Evolutionary conservation across 176 grass and related monocot genomes (phyloP), one percentile per base, ranked within the genome.

Genomic region (Musa itinerans): DNA sequence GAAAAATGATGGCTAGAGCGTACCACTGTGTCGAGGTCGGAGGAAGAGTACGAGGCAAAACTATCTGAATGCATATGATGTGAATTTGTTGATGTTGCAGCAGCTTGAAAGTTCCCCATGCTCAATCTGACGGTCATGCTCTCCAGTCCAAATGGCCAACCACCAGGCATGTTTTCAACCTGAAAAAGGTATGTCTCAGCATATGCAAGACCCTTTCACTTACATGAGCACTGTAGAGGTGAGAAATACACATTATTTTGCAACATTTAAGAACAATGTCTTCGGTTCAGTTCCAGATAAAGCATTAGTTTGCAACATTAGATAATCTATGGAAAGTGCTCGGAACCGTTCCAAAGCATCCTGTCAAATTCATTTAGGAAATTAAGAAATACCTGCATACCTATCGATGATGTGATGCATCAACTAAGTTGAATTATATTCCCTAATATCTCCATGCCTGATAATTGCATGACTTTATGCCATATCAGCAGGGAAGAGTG

Each of bases 41-140:
- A 66, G 4, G 63, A 66, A 27, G 63, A 15, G 25, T 66, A 66
- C 0, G 63, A 66, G 63, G 63, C 23, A 10, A 66, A 66, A 27
- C 63, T 66, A 29, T 66, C 63, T 66, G 63, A 66, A 66, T 66
- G 23, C 25, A 24, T 66, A 23, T 66, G 24, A 66, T 26, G 63
- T 66, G 63, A 66, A 29, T 66, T 66, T 27, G 63, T n/a, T 66
- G 63, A 3, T 24, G 25, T 29, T 66, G 63, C 25, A 14, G 24
- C 23, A 29, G 63, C 23, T 66, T 66, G 24, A 4, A 29, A 15
- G 63, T 26, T 26, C 11, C 27, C 63, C 24, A 15, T 29, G 14
- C 63, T 29, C 11, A 66, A 14, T 66, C 63, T 66, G 63, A 66
- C 29, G 63, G 63, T 66, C 63, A 66, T 27, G 63, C 63, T 66